These are phyloP conservation scores for Solanum chilense DNA, from an alignment of 257 asterid genomes.

Conservation along the genomic window DNA sequence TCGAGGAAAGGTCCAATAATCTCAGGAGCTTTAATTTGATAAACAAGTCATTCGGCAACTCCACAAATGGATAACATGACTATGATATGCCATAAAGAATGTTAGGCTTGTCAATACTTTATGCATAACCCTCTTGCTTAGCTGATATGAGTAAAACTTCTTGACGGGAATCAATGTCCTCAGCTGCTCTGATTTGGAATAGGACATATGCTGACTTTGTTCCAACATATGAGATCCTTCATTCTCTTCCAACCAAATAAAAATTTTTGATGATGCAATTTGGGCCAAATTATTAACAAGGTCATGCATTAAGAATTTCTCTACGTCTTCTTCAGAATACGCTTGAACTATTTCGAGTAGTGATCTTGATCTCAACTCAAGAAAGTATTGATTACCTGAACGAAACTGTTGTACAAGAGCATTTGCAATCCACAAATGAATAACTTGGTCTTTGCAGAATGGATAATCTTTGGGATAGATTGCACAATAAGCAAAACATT, in stretches of 20 bases:
- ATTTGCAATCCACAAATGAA: constrained; percentile 8
- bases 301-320: not conserved
- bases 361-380: not conserved
- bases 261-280: not conserved
- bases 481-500: no score
- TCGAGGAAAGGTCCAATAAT: not conserved
- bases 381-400: not conserved
- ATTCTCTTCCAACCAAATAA: not conserved
- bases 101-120: not conserved
- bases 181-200: not conserved
- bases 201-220: not conserved
- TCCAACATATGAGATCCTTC: not conserved
- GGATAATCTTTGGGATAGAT: constrained; percentile 6
- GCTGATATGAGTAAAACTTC: rapidly evolving
- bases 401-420: not conserved
- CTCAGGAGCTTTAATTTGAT: not conserved
- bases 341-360: not conserved
- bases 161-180: not conserved
- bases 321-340: no score
- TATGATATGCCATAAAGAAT: not conserved
- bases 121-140: not conserved
- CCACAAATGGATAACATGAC: not conserved
- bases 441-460: not conserved
- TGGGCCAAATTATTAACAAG: constrained; percentile 1
- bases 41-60: not conserved